phyloP scores from a whole-genome alignment of 116 monocot genomes.

The Iris pallida region DNA sequence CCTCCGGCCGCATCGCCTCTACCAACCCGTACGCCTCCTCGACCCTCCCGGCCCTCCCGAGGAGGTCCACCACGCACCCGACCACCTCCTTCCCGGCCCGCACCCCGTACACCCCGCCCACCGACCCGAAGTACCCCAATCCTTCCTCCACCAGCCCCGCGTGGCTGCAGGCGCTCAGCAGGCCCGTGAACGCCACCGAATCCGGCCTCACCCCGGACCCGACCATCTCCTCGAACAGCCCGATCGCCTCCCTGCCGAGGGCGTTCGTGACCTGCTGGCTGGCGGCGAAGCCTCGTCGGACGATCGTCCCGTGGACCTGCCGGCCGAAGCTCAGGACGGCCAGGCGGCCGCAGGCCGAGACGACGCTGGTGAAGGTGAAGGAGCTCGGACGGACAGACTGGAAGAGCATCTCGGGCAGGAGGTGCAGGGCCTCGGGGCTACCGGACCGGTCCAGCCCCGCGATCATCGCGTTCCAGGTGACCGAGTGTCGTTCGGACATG shows the following conservation, averaged over 20 bases:
- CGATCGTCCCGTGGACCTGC: slow-evolving; percentile 44
- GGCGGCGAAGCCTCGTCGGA: slow-evolving; percentile 34
- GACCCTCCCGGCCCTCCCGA: slow-evolving; percentile 61
- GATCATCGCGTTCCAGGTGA: slow-evolving; percentile 83
- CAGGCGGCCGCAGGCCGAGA: slow-evolving; percentile 42
- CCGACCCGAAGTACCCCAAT: slow-evolving; percentile 43
- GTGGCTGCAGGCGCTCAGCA: slow-evolving; percentile 69
- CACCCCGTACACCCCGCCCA: slow-evolving; percentile 26
- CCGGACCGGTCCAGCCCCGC: slow-evolving; percentile 22
- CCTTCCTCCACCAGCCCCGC: slow-evolving; percentile 67
- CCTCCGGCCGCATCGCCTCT: slow-evolving; percentile 39
- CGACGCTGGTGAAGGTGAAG: slow-evolving; percentile 54
- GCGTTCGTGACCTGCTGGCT: slow-evolving; percentile 48
- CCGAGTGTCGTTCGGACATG: slow-evolving; percentile 44
- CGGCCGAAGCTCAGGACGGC: slow-evolving; percentile 39
- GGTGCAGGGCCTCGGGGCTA: slow-evolving; percentile 22
- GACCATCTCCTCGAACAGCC: slow-evolving; percentile 54
- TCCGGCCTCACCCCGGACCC: slow-evolving; percentile 27
- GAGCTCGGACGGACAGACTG: slow-evolving; percentile 33
- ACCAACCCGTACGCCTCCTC: slow-evolving; percentile 43
- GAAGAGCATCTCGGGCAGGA: slow-evolving; percentile 28
- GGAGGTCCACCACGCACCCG: slow-evolving; percentile 57
- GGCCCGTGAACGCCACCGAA: slow-evolving; percentile 36
- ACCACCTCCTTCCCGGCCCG: slow-evolving; percentile 46
- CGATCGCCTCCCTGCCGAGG: slow-evolving; percentile 47